Percentiles rank a stretch among this genome's conserved stretches.
phyloP scores from a whole-genome alignment of 2,329 filamentous ascomycete genomes.

The Stenocarpella maydis region DNA sequence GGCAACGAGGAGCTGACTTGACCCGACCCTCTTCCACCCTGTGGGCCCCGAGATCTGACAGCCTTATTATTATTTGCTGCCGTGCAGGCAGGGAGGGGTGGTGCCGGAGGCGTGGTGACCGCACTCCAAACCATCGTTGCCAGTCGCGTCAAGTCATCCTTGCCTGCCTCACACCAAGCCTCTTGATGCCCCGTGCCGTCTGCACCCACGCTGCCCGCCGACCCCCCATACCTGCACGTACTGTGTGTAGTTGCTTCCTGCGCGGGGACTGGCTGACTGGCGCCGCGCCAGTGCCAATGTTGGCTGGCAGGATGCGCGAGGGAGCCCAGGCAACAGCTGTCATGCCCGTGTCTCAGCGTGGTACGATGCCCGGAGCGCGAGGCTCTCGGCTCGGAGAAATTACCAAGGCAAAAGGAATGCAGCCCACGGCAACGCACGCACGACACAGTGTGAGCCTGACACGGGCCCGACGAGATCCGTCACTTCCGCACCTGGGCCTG shows the following conservation, averaged over 20 bases:
- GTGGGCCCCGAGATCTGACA: conserved; percentile 19
- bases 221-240: not conserved
- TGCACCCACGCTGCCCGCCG: not conserved
- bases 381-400: conserved; percentile 23
- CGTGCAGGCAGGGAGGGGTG: not conserved
- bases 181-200: not conserved
- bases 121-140: not conserved
- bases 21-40: conserved; percentile 21
- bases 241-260: not conserved
- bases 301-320: not conserved
- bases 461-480: not conserved
- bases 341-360: conserved; percentile 1
- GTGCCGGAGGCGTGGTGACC: not conserved
- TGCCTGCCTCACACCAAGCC: not conserved
- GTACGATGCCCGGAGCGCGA: conserved; percentile 12
- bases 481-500: not conserved
- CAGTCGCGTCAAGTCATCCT: not conserved
- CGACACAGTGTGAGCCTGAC: no score
- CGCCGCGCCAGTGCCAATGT: not conserved
- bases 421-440: conserved; percentile 15
- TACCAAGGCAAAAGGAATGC: not conserved
- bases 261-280: not conserved
- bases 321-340: conserved; percentile 11
- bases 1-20: conserved; percentile 1
- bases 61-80: not conserved